phyloP scores from a whole-genome alignment of 306 rosid species.

The Medicago truncatula region MtrunA17r5.0-ANR NC_053042.1:39333001-39333500 shows the following conservation, averaged over 20 bases:
- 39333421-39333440: background rate
- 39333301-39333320: too few relatives aligned
- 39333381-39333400: background rate
- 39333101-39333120: slow-evolving; percentile 19
- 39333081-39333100: background rate
- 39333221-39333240: too few relatives aligned
- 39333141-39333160: background rate
- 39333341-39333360: background rate
- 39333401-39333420: slow-evolving; percentile 5
- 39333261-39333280: too few relatives aligned
- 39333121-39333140: slow-evolving; percentile 7
- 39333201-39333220: too few relatives aligned
- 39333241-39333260: too few relatives aligned
- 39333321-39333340: background rate
- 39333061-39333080: background rate
- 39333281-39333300: too few relatives aligned
- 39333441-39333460: background rate
- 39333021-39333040: background rate
- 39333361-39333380: background rate
- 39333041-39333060: background rate
- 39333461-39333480: background rate
- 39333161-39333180: background rate
- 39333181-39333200: background rate
- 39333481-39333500: background rate
- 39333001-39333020: background rate